Evolutionary conservation across 129 eudicot genomes (phyloP), one percentile per base, ranked within the genome.

Genomic region (Lonicera japonica): DNA sequence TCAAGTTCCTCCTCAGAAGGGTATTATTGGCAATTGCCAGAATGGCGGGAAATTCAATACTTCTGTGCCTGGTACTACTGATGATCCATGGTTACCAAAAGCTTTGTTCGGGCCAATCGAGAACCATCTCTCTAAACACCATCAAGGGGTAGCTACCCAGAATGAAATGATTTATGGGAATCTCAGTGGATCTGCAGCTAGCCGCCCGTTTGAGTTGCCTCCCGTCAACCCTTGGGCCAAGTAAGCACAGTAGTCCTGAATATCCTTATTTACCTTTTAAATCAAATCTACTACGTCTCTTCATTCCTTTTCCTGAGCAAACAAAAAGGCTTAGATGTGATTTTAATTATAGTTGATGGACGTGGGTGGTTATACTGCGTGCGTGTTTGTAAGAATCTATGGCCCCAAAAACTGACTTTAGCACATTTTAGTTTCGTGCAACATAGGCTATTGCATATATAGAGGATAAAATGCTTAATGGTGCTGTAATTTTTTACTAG

Each of bases 201-300:
- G 72, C 48, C 60, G 81, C 60, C 80, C 71, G 10, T 67, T 78
- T 80, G 95, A 79, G 46, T 45, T 43, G 47, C 72, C 89, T 72
- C 63, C 83, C 36, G 79, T 80, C 66, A 80, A 77, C 77, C 67
- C 70, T 70, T 83, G 90, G 95, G 61, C 79, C 77, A 83, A 77
- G 97, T 90, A 87, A 86, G 97, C 73, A 36, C 41, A 39, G 29
- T 13, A 60, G 22, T 29, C 6, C 34, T 38, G 12, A 52, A 39
- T 6, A 19, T 38, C 24, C 22, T 4, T 36, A 11, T 43, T 56
- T 24, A 6, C 25, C 18, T 52, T 41, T 40, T 21, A 23, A 63
- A 48, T 22, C 47, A 41, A 29, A 29, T 29, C 36, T 29, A 6
- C 36, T 29, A 29, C 6, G 36, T n/a, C 41, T 20, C 16, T 11